Conservation (phyloP, 2,329 filamentous ascomycete species). For the Alternaria novae-zelandiae region DNA sequence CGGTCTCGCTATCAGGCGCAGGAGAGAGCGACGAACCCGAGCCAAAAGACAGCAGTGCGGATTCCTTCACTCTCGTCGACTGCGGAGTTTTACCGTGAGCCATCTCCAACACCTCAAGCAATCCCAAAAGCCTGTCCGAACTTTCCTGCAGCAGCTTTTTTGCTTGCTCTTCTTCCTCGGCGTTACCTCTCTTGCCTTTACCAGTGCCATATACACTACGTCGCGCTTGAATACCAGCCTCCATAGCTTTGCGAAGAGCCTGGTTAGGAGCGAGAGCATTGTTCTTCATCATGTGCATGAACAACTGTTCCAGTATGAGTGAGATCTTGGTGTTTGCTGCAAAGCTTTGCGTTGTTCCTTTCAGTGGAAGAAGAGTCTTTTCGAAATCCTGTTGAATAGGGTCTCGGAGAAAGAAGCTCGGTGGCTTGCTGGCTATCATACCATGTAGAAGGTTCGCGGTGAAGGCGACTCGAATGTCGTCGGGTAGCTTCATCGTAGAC, state of each 20-base stretch:
- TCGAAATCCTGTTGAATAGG: constrained; percentile 42
- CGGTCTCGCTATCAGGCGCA: constrained; percentile 29
- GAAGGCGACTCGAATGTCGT: constrained; percentile 57
- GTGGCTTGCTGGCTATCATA: constrained; percentile 30
- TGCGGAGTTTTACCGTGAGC: constrained; percentile 16
- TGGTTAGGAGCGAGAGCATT: constrained; percentile 27
- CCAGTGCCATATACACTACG: constrained; percentile 52
- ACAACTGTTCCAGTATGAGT: constrained; percentile 43
- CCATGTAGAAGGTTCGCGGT: constrained; percentile 41
- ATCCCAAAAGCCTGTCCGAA: constrained; percentile 41
- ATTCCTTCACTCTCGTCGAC: constrained; percentile 2
- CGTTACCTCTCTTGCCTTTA: constrained; percentile 52
- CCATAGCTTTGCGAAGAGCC: constrained; percentile 54
- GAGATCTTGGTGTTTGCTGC: constrained; percentile 45
- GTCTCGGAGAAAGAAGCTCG: constrained; percentile 29
- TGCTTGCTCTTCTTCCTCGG: constrained; percentile 46
- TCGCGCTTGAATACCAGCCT: constrained; percentile 61
- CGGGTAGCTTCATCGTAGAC: constrained; percentile 54
- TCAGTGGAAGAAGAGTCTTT: constrained; percentile 29
- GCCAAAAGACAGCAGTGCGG: constrained; percentile 24
- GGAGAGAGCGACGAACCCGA: constrained; percentile 32
- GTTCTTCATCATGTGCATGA: constrained; percentile 37
- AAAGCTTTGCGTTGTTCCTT: constrained; percentile 34
- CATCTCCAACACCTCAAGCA: constrained; percentile 45
- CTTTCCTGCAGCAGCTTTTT: constrained; percentile 42